Evolutionary conservation across 2,329 filamentous ascomycete species (phyloP), one percentile per base, ranked within the genome.

Genomic region (Pseudopyricularia javanii): DNA sequence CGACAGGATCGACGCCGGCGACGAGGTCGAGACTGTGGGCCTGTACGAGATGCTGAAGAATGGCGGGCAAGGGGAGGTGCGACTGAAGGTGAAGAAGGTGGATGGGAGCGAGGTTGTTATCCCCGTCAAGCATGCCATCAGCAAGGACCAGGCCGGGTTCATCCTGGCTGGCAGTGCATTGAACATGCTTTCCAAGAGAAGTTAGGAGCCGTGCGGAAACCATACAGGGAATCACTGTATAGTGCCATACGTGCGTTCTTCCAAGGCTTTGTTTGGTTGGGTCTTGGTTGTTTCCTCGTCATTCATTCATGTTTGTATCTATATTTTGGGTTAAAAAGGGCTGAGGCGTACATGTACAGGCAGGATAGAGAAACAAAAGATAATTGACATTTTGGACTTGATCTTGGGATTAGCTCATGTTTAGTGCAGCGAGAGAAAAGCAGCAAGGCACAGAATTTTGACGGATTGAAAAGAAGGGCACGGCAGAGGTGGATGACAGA

Each of bases 111-210:
- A 81, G 66, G 67, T 87, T 49, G 66, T 78, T 37, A 78, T 98
- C 55, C 79, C 81, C 49, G 90, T 90, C n/a, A 88, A 83, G 70
- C 91, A 96, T 66, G 88, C 88, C 12, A 76, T 98, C 56, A 94
- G 83, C 64, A 79, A 85, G 71, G 93, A 96, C 66, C 93, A 98
- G 75, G 88, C 88, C 56, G 83, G 79, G 1, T 98, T 97, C 64
- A 88, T 98, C 58, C 74, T 98, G 50, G 93, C 93, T 0, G 93
- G 93, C 3, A 95, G 89, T 67, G 93, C 93, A 43, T 69, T 98
- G 70, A 98, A 98, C 70, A 65, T 97, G 67, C 70, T 98, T 61
- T 86, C 90, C 47, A 85, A 85, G 75, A 56, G 59, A 51, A 52
- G 32, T 17, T 52, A 45, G 28, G n/a, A 32, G n/a, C 12, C n/a